Conservation (phyloP, 2,329 filamentous ascomycete genomes). For the Aciculosporium take region DNA sequence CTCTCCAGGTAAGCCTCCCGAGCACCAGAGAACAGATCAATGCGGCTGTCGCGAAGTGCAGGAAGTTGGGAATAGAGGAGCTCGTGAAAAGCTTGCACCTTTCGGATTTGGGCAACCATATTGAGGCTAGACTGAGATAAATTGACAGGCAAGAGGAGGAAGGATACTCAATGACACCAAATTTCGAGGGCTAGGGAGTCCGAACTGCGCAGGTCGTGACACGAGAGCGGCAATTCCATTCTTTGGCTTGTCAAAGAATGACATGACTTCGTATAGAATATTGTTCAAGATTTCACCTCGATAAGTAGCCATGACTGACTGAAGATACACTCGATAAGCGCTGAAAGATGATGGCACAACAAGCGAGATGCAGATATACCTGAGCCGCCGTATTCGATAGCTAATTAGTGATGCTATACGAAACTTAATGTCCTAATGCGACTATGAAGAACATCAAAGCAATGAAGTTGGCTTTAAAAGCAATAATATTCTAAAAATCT, state of each 20-base stretch:
- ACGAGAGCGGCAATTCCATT: conserved; percentile 26
- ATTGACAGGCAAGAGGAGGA: too few species aligned
- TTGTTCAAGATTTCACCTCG: conserved; percentile 30
- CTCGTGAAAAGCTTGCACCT: conserved; percentile 1
- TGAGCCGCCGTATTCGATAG: conserved; percentile 23
- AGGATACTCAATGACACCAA: conserved; percentile 35
- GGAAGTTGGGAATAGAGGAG: background rate
- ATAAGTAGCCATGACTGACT: conserved; percentile 20
- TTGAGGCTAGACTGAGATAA: too few species aligned
- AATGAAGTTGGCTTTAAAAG: conserved; percentile 33
- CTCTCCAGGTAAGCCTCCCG: conserved; percentile 1
- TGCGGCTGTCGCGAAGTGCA: background rate
- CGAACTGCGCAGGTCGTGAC: conserved; percentile 20
- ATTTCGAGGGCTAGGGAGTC: conserved; percentile 34
- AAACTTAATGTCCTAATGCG: conserved; percentile 29
- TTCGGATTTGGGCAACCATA: conserved; percentile 1
- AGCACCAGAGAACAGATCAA: conserved; percentile 3
- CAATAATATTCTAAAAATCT: conserved; percentile 20
- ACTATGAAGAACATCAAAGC: conserved; percentile 42
- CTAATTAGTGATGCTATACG: conserved; percentile 27
- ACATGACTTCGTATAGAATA: conserved; percentile 39
- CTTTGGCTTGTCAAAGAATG: conserved; percentile 26
- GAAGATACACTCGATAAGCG: background rate
- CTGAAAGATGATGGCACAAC: background rate
- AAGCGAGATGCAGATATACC: conserved; percentile 9